Evolutionary conservation across 805 yeast genomes (phyloP), one percentile per base, ranked within the genome.

Genomic region (Lipomyces sp.): DNA sequence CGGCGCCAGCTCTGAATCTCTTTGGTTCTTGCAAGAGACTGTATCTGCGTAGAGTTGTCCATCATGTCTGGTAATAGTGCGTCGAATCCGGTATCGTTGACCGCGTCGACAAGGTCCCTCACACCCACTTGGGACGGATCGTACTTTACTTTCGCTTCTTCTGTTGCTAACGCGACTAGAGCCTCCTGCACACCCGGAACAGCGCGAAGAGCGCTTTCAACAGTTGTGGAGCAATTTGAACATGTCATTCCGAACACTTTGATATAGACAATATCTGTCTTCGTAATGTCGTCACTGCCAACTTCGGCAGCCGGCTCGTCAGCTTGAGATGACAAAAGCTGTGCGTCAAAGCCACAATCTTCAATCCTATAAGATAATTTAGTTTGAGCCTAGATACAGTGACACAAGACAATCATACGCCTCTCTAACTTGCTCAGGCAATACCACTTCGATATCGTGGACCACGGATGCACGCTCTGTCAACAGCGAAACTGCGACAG

Each of bases 1-100:
- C 76, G 69, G 65, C 82, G 83, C 96, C 97, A 95, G 73, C 83
- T 85, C 60, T 80, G 78, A 56, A 90, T 87, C 69, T 94, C 98
- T 71, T 87, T 86, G 7, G 84, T 81, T 71, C 90, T 86, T 0
- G 90, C 82, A 35, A 95, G 80, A 1, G 90, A 76, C 51, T 84
- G 86, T 53, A 94, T 75, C 76, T 95, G 98, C 3, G 89, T 81
- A 2, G 86, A 77, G 69, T 85, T 86, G 75, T 89, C 90, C 3
- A 87, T 74, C 62, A 50, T 54, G 51, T 69, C 71, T 10, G 67
- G 24, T 3, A 84, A 78, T 2, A 80, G 70, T 8, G 89, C 91
- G 50, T 83, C 84, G 65, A 87, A 83, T 0, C 88, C 88, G 10
- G 80, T 75, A 48, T 81, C 82, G 60, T 81, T 81, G 53, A 92